Conservation (phyloP, 352 stramenopile genomes). For the Phytophthora cryptogea region DNA sequence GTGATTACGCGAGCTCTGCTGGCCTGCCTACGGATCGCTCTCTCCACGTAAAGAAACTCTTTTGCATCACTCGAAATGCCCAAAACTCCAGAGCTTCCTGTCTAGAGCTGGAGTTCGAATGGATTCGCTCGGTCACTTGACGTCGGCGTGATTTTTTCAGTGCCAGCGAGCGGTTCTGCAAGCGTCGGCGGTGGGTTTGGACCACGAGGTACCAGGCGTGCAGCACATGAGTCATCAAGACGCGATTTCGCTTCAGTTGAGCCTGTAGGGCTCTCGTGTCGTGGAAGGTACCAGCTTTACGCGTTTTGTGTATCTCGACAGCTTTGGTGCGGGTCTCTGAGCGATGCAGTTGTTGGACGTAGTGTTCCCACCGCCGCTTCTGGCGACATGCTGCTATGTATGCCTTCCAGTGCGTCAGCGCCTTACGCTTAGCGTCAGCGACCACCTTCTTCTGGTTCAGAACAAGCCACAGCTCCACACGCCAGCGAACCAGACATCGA, state of each 20-base stretch:
- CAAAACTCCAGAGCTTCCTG: constrained; percentile 27
- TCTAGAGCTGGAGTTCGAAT: neutral
- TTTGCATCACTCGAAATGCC: constrained; percentile 17
- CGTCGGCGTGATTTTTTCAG: constrained; percentile 8
- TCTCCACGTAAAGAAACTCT: constrained; percentile 19
- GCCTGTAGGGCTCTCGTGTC: constrained; percentile 29
- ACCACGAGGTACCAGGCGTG: constrained; percentile 34
- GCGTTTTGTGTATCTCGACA: constrained; percentile 1
- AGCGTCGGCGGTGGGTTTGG: constrained; percentile 11
- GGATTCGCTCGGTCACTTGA: neutral
- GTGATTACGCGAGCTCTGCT: constrained; percentile 4
- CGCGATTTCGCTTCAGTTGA: constrained; percentile 27
- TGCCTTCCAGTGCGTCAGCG: constrained; percentile 21
- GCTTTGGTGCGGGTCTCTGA: constrained; percentile 15
- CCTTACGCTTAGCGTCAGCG: constrained; percentile 11
- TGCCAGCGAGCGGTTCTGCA: neutral
- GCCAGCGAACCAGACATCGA: constrained; percentile 25
- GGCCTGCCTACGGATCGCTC: neutral
- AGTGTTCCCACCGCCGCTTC: constrained; percentile 31
- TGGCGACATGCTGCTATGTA: constrained; percentile 29
- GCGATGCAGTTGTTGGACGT: constrained; percentile 36
- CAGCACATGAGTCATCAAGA: constrained; percentile 38
- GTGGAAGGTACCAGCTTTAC: constrained; percentile 9
- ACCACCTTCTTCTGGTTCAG: constrained; percentile 18
- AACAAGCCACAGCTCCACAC: constrained; percentile 30